Base-by-base conservation (phyloP, 129 eudicot species). In the Gnaphalium uliginosum region DNA sequence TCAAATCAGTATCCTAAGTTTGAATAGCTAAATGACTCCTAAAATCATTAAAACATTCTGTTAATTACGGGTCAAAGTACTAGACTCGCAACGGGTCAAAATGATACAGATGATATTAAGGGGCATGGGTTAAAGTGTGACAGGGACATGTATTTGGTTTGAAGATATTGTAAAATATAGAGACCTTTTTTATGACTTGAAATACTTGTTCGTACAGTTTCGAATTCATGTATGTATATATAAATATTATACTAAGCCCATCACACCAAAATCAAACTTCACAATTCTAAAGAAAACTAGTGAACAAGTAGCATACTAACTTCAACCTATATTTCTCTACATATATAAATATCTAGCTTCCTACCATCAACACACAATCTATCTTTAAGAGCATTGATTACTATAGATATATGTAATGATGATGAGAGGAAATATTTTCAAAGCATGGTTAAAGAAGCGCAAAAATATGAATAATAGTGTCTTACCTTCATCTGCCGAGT, bases 191-290 rank as follows among this genome's bases (percentile, higher is more conserved):
- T 71, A 86, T 78, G 73, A 76, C 81, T 82, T 72, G 59, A 53
- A 68, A 78, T 84, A 76, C 83, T 79, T 85, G 87, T 85, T 87
- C 90, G 90, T 90, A 86, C 96, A 83, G 15, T 68, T 81, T 83
- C 87, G 83, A 85, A 81, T 83, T 69, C 57, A 73, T 68, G 73
- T 37, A 30, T 74, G 67, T 71, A 60, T 70, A 79, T 48, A 75
- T 75, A 64, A 39, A 71, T 75, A 63, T 26, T 26, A 29, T 51
- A 77, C 71, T 63, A 83, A 70, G 66, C 59, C 74, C 88, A 83
- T 68, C 78, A 70, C 82, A 76, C 89, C 78, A 81, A 69, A 35
- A 78, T 81, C 86, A 60, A 68, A 77, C 81, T 69, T 53, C 76
- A 77, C 70, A 77, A 43, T 65, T 51, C 73, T 79, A 30, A 72